phyloP scores from a whole-genome alignment of 2,329 filamentous ascomycete species.

The Phialocephala subalpina region DNA sequence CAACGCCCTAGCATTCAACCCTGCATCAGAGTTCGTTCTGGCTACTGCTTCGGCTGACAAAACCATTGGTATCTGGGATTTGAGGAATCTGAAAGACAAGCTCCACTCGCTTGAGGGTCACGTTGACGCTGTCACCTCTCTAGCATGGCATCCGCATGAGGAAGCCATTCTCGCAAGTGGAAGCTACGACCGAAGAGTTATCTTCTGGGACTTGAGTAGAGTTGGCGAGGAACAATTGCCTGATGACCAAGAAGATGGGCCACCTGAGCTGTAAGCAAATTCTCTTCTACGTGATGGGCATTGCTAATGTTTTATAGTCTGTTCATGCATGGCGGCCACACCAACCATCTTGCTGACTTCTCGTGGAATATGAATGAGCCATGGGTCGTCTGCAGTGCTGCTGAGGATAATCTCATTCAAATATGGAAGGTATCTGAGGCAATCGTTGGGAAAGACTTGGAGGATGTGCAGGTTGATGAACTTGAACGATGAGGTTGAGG shows the following conservation, averaged over 20 bases:
- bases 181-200: conserved; percentile 90
- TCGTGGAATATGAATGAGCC: conserved; percentile 97
- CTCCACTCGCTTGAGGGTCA: conserved; percentile 91
- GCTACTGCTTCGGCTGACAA: conserved; percentile 96
- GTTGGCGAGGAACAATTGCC: conserved; percentile 94
- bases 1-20: conserved; percentile 96
- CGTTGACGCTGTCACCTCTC: conserved; percentile 85
- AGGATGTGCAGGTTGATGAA: conserved; percentile 79
- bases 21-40: conserved; percentile 85
- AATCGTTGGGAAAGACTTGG: conserved; percentile 80
- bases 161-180: conserved; percentile 88
- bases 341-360: conserved; percentile 95
- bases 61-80: conserved; percentile 93
- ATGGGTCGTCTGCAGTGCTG: conserved; percentile 94
- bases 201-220: conserved; percentile 95
- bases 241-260: conserved; percentile 93
- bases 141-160: conserved; percentile 95
- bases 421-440: conserved; percentile 89
- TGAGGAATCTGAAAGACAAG: conserved; percentile 89
- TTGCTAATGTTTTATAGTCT: conserved; percentile 58
- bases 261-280: conserved; percentile 85
- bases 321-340: conserved; percentile 99
- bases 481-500: conserved; percentile 62
- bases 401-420: conserved; percentile 96
- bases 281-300: background rate